Evolutionary conservation across 2,329 filamentous ascomycete genomes (phyloP).

Genomic region (Xylogone sp.): DNA sequence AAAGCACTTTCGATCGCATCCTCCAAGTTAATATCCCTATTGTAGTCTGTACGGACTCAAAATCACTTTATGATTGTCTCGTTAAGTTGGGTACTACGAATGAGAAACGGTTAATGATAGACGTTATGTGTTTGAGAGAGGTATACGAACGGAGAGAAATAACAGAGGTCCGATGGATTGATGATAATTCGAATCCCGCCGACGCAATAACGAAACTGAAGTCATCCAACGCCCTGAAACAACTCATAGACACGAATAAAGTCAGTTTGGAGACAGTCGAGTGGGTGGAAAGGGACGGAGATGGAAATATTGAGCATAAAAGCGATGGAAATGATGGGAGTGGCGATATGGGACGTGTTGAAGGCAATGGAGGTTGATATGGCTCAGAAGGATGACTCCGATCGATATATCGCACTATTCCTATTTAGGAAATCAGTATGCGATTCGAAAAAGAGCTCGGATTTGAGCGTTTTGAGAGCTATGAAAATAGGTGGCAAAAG

Average conservation of each 20-base stretch:
- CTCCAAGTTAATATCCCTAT: background rate
- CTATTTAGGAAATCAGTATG: too few relatives aligned
- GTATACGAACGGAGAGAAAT: conserved; percentile 3
- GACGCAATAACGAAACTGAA: conserved; percentile 6
- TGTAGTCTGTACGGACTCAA: conserved; percentile 3
- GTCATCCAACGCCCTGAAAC: background rate
- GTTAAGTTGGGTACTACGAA: conserved; percentile 8
- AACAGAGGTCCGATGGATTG: conserved; percentile 5
- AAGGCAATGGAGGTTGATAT: too few relatives aligned
- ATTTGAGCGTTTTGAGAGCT: too few relatives aligned
- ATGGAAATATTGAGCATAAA: background rate
- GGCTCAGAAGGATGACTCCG: too few relatives aligned
- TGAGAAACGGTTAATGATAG: conserved; percentile 5
- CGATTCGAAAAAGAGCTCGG: too few relatives aligned
- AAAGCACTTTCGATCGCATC: background rate
- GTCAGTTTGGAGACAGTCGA: background rate
- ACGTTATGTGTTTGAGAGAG: conserved; percentile 2
- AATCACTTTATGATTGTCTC: conserved; percentile 5
- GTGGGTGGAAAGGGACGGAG: conserved; percentile 1
- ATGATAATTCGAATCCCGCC: conserved; percentile 3
- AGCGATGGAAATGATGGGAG: too few relatives aligned
- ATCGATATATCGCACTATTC: too few relatives aligned
- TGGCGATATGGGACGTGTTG: too few relatives aligned
- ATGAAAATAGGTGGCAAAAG: too few relatives aligned
- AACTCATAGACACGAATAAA: conserved; percentile 6